Conservation (phyloP, 208 protist species). For the Lotmaria passim region DNA sequence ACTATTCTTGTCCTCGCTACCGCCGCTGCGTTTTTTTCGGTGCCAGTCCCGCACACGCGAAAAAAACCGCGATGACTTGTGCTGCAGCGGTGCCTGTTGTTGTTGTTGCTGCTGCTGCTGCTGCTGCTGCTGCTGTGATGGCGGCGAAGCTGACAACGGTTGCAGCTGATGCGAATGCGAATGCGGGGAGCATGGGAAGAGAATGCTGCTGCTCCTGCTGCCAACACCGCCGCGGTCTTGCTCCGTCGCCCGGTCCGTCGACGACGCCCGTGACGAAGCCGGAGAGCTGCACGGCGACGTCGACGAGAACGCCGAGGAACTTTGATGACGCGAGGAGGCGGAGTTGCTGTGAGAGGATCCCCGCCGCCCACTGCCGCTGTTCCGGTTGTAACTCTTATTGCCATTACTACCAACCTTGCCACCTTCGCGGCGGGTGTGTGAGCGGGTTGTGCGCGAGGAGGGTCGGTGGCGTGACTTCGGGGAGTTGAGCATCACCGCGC, state of each 20-base stretch:
- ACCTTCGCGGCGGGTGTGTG: neutral
- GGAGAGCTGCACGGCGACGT: slow-evolving; percentile 4
- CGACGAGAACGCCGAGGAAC: neutral
- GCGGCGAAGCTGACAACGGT: too few relatives aligned
- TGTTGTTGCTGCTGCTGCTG: neutral
- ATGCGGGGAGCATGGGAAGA: too few relatives aligned
- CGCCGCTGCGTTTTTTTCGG: neutral
- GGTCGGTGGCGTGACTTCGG: neutral
- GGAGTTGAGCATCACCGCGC: neutral
- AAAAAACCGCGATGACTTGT: slow-evolving; percentile 11
- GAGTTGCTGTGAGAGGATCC: slow-evolving; percentile 4
- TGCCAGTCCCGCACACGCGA: slow-evolving; percentile 16
- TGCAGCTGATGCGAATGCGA: too few relatives aligned
- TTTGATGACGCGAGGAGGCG: neutral
- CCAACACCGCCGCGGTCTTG: neutral
- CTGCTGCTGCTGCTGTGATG: too few relatives aligned
- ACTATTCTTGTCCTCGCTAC: neutral
- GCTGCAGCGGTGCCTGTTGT: neutral
- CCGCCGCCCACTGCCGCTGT: neutral
- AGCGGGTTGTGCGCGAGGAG: neutral
- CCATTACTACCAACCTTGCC: neutral
- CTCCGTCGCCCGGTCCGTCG: neutral
- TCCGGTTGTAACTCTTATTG: neutral
- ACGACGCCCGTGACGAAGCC: slow-evolving; percentile 11
- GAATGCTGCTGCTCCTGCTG: neutral